Evolutionary conservation across 352 stramenopile genomes (phyloP), one percentile per base, ranked within the genome.

Genomic region (Globisporangium echinulatum): DNA sequence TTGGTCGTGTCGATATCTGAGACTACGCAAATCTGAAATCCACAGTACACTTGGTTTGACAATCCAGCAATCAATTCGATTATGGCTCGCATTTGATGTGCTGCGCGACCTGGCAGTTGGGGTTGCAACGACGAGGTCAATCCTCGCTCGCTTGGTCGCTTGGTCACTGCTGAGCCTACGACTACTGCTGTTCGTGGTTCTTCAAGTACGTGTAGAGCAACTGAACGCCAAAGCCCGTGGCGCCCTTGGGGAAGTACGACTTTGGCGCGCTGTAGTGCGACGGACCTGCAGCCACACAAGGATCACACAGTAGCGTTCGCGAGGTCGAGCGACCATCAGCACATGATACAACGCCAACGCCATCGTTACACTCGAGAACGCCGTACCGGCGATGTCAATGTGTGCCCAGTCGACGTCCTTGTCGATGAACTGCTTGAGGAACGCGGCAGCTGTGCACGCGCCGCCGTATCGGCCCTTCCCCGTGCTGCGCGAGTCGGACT

Each of bases 361-460:
- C 25, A 33, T 33, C 25, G 25, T 33, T 33, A 33, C 25, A 33
- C 25, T 33, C 25, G 25, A 33, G 25, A 33, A 33, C 25, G 25
- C 25, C 58, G 7, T 37, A 69, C 88, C 88, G 3, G 89, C 89
- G 59, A 96, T 96, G 66, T 97, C 89, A 50, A 97, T 58, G 71
- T 97, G 89, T 6, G 87, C 88, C 89, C 89, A 97, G 54, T 87
- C 63, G 17, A 96, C 79, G 49, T 84, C 84, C 56, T 94, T 78
- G 44, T 91, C 80, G 5, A 97, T 69, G 62, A 96, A 97, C 64
- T 96, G 83, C 64, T 95, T 77, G 42, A 97, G 64, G 66, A 96
- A 97, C 8, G 88, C 88, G 15, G 88, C 88, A 7, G 88, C 88
- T 7, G 85, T 94, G 63, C 70, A 90, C 0, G 88, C 87, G 19